phyloP scores from a whole-genome alignment of 176 grass and related monocot species.

The Bromus sterilis region DNA sequence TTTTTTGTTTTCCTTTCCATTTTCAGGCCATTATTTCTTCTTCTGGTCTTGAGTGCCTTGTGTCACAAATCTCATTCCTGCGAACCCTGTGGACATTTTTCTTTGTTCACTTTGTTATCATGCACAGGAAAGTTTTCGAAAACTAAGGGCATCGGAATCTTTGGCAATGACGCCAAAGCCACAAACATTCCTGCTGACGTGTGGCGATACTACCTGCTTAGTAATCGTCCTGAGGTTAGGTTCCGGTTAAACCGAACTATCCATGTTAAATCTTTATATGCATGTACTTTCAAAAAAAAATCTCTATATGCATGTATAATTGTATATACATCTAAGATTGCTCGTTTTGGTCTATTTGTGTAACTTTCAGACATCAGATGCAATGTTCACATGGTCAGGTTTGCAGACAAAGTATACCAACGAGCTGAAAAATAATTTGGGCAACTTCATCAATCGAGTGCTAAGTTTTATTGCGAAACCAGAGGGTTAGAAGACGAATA shows the following conservation, averaged over 20 bases:
- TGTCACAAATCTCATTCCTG: not conserved
- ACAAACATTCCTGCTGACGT: slow-evolving; percentile 75
- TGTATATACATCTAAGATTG: too few relatives aligned
- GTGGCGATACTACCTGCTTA: slow-evolving; percentile 80
- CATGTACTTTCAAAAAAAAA: too few relatives aligned
- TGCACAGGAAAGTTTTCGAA: slow-evolving; percentile 74
- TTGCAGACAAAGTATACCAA: slow-evolving; percentile 67
- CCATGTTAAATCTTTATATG: not conserved
- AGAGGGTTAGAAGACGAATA: slow-evolving; percentile 37
- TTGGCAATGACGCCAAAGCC: slow-evolving; percentile 78
- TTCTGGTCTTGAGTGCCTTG: not conserved
- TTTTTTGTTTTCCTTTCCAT: not conserved
- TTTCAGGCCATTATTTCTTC: not conserved
- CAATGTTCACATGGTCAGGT: slow-evolving; percentile 70
- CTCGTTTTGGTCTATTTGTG: slow-evolving; percentile 1
- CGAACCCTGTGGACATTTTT: not conserved
- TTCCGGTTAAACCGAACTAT: not conserved
- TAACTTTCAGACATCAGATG: slow-evolving; percentile 65
- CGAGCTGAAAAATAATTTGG: slow-evolving; percentile 70
- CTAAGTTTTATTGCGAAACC: slow-evolving; percentile 77
- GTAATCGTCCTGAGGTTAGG: slow-evolving; percentile 63
- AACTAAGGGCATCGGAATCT: slow-evolving; percentile 64
- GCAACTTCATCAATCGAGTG: slow-evolving; percentile 81
- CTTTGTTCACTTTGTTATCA: not conserved
- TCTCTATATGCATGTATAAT: not conserved